Conservation (phyloP, 2,329 filamentous ascomycete genomes). For the Periconia digitata region DNA sequence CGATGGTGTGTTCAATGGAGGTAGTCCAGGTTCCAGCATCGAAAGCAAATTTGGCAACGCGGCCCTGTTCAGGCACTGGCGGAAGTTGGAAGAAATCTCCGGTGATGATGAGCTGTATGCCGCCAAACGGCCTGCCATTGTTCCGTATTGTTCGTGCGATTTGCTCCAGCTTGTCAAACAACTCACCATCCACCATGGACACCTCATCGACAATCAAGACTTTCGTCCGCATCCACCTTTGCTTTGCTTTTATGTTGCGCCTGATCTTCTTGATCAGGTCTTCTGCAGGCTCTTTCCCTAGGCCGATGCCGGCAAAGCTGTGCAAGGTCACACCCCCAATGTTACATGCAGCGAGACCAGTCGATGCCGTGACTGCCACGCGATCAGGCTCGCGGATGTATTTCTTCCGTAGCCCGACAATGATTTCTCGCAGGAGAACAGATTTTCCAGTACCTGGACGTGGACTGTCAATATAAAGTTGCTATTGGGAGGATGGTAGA, state of each 20-base stretch:
- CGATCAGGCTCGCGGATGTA: constrained; percentile 75
- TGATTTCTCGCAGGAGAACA: constrained; percentile 90
- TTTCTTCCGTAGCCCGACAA: constrained; percentile 76
- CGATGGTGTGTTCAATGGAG: constrained; percentile 92
- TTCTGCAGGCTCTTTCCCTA: constrained; percentile 84
- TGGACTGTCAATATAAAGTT: constrained; percentile 2
- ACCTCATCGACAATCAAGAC: constrained; percentile 91
- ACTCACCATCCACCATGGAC: constrained; percentile 96
- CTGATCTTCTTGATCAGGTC: constrained; percentile 88
- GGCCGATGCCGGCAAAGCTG: constrained; percentile 91
- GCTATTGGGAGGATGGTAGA: too few species aligned
- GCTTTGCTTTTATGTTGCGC: constrained; percentile 82
- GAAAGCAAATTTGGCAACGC: constrained; percentile 85
- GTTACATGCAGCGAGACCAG: constrained; percentile 93
- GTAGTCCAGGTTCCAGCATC: constrained; percentile 90
- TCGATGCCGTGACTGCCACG: constrained; percentile 92
- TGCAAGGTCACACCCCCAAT: constrained; percentile 94
- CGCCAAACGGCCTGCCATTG: constrained; percentile 90
- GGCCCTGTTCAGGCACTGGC: constrained; percentile 79
- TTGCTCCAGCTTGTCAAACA: constrained; percentile 93
- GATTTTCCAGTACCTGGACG: constrained; percentile 81
- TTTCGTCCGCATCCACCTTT: constrained; percentile 85
- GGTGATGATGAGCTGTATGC: constrained; percentile 92
- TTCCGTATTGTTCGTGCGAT: constrained; percentile 85
- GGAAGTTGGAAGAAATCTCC: constrained; percentile 98